A percentile compares a stretch with the other conserved stretches of the same genome.
Evolutionary conservation across 306 rosid species (phyloP).

Genomic region (Erythrophleum fordii): DNA sequence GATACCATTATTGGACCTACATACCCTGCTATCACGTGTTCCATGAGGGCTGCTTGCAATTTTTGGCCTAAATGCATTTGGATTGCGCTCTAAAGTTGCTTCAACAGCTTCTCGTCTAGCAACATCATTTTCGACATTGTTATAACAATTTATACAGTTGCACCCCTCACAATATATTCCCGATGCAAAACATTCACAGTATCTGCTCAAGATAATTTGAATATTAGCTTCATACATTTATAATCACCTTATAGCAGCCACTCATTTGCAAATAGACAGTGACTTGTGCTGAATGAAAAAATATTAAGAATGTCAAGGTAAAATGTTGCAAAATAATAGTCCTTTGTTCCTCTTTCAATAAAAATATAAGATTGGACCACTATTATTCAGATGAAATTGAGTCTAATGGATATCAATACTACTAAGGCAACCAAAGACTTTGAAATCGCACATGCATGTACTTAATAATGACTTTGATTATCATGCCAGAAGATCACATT

Average conservation of each 20-base stretch:
- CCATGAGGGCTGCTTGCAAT: slow-evolving; percentile 99
- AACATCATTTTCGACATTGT: slow-evolving; percentile 95
- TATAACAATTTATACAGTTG: slow-evolving; percentile 96
- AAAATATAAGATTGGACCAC: slow-evolving; percentile 4
- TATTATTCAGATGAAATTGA: slow-evolving; percentile 33
- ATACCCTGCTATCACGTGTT: slow-evolving; percentile 72
- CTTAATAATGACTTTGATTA: slow-evolving; percentile 10
- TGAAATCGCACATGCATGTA: slow-evolving; percentile 16
- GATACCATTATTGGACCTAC: slow-evolving; percentile 32
- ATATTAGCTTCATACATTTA: slow-evolving; percentile 36
- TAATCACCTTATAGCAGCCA: slow-evolving; percentile 22
- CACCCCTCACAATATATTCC: slow-evolving; percentile 99
- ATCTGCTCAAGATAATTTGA: slow-evolving; percentile 68
- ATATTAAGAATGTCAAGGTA: not conserved
- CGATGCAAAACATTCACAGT: slow-evolving; percentile 99
- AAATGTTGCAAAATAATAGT: slow-evolving; percentile 7
- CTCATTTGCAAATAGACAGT: slow-evolving; percentile 16
- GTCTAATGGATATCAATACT: not conserved
- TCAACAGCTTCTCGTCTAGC: slow-evolving; percentile 96
- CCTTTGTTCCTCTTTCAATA: not conserved
- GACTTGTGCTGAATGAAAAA: not conserved
- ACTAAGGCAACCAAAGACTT: slow-evolving; percentile 21
- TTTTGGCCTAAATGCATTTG: slow-evolving; percentile 98
- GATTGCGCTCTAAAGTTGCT: slow-evolving; percentile 98
- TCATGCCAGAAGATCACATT: not conserved